Conservation (phyloP, 768 basidiomycete species). For the Phallus indusiatus region DNA sequence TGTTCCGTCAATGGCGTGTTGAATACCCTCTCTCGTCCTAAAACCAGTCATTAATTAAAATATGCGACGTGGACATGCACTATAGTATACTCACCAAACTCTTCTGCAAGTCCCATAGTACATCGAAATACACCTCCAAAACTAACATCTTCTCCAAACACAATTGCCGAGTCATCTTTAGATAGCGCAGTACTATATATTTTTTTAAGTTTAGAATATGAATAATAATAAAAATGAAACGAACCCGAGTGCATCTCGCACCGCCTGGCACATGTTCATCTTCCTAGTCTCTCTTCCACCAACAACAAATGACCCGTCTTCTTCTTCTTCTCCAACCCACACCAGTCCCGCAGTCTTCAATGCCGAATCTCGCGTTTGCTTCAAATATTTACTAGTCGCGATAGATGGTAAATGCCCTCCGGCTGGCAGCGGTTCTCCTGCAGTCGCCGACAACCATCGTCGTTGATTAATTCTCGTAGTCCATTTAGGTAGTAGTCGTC, state of each 20-base stretch:
- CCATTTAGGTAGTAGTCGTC: background rate
- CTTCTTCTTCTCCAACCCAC: slow-evolving; percentile 61
- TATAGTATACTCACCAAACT: slow-evolving; percentile 56
- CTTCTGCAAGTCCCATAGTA: slow-evolving; percentile 88
- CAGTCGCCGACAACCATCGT: background rate
- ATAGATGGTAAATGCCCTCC: slow-evolving; percentile 69
- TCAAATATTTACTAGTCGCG: slow-evolving; percentile 57
- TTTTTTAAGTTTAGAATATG: background rate
- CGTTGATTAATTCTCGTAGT: background rate
- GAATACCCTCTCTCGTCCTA: slow-evolving; percentile 87
- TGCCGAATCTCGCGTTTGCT: slow-evolving; percentile 55
- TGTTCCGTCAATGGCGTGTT: slow-evolving; percentile 91
- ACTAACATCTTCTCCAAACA: slow-evolving; percentile 88
- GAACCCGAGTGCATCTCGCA: slow-evolving; percentile 83
- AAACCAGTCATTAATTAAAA: too few relatives aligned
- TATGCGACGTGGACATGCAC: background rate
- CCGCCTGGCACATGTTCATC: slow-evolving; percentile 93
- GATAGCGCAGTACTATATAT: slow-evolving; percentile 61
- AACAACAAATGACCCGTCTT: slow-evolving; percentile 36
- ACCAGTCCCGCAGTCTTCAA: slow-evolving; percentile 61
- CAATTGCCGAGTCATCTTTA: slow-evolving; percentile 79
- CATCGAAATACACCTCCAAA: slow-evolving; percentile 95
- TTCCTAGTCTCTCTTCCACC: slow-evolving; percentile 83
- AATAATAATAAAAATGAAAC: slow-evolving; percentile 3
- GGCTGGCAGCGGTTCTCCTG: slow-evolving; percentile 60